Percentiles rank a stretch among this genome's conserved stretches.
These are phyloP conservation scores for Podaxis carcinomalis DNA, from an alignment of 768 basidiomycete species.

Conservation along the genomic window DNA sequence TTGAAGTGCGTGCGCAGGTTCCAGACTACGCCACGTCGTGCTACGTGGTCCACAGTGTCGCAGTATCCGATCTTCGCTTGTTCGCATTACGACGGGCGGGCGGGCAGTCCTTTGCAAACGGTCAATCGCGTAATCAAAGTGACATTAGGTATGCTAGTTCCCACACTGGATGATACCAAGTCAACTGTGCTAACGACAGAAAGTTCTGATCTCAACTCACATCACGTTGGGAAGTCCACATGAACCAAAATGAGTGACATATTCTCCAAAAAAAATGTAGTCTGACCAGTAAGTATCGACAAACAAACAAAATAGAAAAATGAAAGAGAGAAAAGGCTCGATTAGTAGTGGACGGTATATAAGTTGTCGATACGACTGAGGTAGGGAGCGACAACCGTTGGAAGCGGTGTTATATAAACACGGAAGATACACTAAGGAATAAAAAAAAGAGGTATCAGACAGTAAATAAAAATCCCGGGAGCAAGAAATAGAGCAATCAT, in stretches of 20 bases:
- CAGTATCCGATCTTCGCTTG: not conserved
- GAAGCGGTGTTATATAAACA: not conserved
- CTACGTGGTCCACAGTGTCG: not conserved
- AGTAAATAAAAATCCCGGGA: constrained; percentile 5
- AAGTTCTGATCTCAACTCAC: not conserved
- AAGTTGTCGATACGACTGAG: not conserved
- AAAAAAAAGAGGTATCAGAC: not conserved
- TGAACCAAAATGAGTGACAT: not conserved
- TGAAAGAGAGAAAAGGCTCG: not conserved
- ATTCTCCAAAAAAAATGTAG: constrained; percentile 1
- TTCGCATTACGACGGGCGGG: not conserved
- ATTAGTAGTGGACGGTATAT: constrained; percentile 8
- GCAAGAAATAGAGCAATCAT: not conserved
- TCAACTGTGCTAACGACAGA: not conserved
- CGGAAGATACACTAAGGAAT: not conserved
- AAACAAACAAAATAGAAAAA: not conserved
- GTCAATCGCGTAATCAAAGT: not conserved
- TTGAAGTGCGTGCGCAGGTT: not conserved
- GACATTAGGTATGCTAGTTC: not conserved
- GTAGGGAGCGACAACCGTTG: constrained; percentile 7
- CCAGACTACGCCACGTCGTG: not conserved
- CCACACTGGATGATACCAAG: not conserved
- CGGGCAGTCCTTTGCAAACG: not conserved
- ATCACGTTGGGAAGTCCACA: not conserved
- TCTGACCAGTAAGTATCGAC: not conserved